Evolutionary conservation across 805 yeast genomes (phyloP), one percentile per base, ranked within the genome.

Genomic region (Suhomyces vadensis): DNA sequence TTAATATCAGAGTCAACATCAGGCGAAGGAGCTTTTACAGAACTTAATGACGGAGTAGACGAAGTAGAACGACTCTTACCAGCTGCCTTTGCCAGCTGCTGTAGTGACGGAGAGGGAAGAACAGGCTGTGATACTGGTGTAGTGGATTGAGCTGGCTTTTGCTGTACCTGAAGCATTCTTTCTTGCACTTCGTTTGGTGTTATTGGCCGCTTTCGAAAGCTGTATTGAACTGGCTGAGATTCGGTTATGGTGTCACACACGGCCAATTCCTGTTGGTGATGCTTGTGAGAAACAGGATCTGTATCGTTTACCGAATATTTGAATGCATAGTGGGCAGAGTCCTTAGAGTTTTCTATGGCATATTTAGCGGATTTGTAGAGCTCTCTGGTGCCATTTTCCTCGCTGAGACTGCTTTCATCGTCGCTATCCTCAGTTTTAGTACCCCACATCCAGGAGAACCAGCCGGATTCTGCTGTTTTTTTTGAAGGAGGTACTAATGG

Each of bases 151-250:
- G 10, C 26, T 7, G 26, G 26, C 22, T 33, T 19, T 9, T 33
- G 17, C 22, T 33, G 36, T 14, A 14, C 13, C 11, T 41, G 39
- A 5, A 67, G 49, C 7, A 55, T 35, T 7, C 51, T 55, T 41
- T 70, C 75, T 37, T 64, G 67, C 11, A 57, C 48, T 53, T 71
- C 74, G 36, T 58, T 61, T 4, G 71, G 69, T 6, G 61, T 53
- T 2, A 68, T 37, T 0, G 75, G 75, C 16, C 60, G 55, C 37
- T 60, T 65, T 27, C 55, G 58, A 29, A 57, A 51, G 31, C 56
- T 57, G 47, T 63, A 67, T 37, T 49, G 53, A 1, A 69, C 73
- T 3, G 76, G 76, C 22, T 49, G 56, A 1, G 35, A 24, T 42
- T 65, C 67, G 2, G 73, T 60, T 5, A 49, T 41, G 2, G 75